phyloP scores from a whole-genome alignment of 306 rosid genomes.

The Nissolia schottii region DNA sequence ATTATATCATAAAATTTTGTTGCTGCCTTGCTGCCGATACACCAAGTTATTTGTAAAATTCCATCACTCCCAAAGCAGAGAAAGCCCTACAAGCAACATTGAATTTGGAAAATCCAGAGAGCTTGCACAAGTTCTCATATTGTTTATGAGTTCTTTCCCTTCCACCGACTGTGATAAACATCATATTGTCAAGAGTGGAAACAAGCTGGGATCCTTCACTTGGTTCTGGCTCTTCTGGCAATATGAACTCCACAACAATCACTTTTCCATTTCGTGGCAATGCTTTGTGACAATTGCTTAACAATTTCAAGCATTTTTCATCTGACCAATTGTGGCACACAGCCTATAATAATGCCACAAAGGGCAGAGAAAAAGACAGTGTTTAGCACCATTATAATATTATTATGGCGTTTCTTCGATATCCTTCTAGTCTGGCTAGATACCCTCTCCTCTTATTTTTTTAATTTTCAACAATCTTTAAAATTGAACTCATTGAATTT shows the following conservation, averaged over 20 bases:
- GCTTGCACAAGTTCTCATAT: not conserved
- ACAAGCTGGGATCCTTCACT: conserved; percentile 10
- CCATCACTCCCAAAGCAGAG: conserved; percentile 27
- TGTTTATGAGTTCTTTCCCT: conserved; percentile 35
- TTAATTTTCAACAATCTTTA: no score
- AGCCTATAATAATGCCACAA: not conserved
- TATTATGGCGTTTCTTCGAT: no score
- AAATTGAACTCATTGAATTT: no score
- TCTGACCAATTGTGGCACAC: conserved; percentile 34
- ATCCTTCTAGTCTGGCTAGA: no score
- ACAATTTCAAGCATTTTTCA: conserved; percentile 17
- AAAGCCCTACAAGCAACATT: conserved; percentile 25
- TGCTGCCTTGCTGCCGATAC: no score
- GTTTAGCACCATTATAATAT: no score
- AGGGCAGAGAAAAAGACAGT: not conserved
- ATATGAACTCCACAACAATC: conserved; percentile 28
- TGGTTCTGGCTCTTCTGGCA: conserved; percentile 29
- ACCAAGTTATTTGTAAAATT: conserved; percentile 17
- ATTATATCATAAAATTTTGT: not conserved
- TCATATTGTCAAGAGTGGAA: conserved; percentile 21
- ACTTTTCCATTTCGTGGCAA: conserved; percentile 29
- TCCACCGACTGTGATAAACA: conserved; percentile 35
- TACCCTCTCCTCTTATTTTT: no score
- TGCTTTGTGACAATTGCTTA: conserved; percentile 30
- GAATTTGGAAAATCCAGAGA: conserved; percentile 25